phyloP scores from a whole-genome alignment of 176 grass and related monocot genomes.

The Hordeum marinum region DNA sequence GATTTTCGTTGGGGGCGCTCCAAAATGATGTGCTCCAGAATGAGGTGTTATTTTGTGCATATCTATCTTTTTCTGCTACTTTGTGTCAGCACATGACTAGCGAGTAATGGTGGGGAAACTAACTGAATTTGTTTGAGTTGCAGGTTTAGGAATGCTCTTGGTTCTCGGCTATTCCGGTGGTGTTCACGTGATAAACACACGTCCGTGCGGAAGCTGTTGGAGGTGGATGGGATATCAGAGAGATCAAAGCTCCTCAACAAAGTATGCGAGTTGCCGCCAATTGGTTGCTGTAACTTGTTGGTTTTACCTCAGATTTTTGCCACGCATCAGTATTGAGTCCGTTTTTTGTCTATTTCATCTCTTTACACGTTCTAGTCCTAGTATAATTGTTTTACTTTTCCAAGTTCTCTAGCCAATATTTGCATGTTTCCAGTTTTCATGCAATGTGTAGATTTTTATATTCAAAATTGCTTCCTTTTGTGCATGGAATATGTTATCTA shows the following conservation, averaged over 20 bases:
- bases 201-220: constrained; percentile 44
- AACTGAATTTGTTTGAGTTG: neutral
- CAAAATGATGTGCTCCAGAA: constrained; percentile 24
- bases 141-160: constrained; percentile 68
- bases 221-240: constrained; percentile 38
- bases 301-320: neutral
- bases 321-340: neutral
- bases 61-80: neutral
- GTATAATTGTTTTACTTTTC: neutral
- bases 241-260: constrained; percentile 62
- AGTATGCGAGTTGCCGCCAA: neutral
- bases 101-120: neutral
- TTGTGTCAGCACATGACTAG: neutral
- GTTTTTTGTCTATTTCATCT: constrained; percentile 19
- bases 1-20: constrained; percentile 27
- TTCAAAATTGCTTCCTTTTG: neutral
- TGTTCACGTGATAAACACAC: constrained; percentile 49
- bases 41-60: constrained; percentile 27
- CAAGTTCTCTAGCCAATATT: neutral
- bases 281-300: neutral
- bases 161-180: constrained; percentile 48
- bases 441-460: neutral
- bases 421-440: neutral
- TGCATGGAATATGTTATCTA: neutral
- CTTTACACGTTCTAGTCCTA: neutral